Evolutionary conservation across 2,329 filamentous ascomycete genomes (phyloP), one percentile per base, ranked within the genome.

Genomic region (Tolypocladium inflatum): DNA sequence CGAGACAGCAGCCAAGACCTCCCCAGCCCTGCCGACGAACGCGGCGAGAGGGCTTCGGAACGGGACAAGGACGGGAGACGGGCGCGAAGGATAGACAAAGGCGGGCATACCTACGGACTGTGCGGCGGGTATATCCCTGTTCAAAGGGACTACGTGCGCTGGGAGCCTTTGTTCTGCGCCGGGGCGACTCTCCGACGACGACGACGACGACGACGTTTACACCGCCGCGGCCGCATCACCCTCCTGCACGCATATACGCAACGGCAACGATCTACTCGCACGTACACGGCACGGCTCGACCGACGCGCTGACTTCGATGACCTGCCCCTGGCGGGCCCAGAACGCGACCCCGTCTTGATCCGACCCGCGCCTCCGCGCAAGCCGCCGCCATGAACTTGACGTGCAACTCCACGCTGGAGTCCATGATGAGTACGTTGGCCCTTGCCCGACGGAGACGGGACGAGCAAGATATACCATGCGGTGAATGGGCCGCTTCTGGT

Each of bases 341-440:
- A 23, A 30, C 23, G 4, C 13, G 17, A 43, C n/a, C 35, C 19
- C 48, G 26, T n/a, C 23, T 38, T 57, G 54, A 37, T 41, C 30
- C 33, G 33, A 21, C 11, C 21, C 19, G 50, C 30, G 23, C 30
- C 23, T n/a, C 35, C 15, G 21, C 39, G 23, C 33, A 50, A 50
- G 37, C 54, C 59, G 59, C 57, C 37, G 64, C 52, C 57, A 70
- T 76, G 68, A 74, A 74, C 62, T 57, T 71, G 21, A 74, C 72
- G 42, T 77, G 75, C 63, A 77, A 77, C 61, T 68, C 71, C 41
- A 77, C 75, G 58, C 63, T 77, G 65, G 75, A 77, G 63, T 70
- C 75, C 58, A 67, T 77, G 66, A 71, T 67, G 65, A 77, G 73
- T 76, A 69, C 23, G 73, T 67, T 33, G 11, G 10, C 42, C 21